Base-by-base conservation (phyloP, 371 early-diverging fungal genomes). In the Mortierella sp. region DNA sequence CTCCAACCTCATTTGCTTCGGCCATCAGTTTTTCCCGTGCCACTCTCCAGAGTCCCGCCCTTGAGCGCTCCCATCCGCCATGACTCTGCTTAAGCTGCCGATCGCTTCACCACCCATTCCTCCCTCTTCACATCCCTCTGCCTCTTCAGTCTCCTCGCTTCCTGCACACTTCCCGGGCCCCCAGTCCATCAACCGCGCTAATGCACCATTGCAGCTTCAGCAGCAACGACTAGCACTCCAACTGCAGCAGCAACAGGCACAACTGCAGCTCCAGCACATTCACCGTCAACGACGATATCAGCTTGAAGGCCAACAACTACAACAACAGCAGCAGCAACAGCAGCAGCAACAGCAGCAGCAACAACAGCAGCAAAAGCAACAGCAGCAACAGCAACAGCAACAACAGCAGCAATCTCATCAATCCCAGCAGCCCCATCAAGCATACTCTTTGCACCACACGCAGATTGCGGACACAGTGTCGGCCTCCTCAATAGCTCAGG, bases 211-310 rank as follows among this genome's bases (percentile, higher is more conserved):
- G 37, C 26, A 65, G n/a, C 44, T 70, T 19, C 58, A 57, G 60
- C 75, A 70, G 15, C 75, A 66, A 29, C 21, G 68, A n/a, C 48
- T 65, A 18, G 53, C 66, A 26, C 75, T 75, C 26, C 62, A 69
- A 21, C 65, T 57, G 7, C 75, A 75, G 0, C 66, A 69, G 25
- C 70, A 56, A 28, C 70, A 55, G 26, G 70, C 70, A 4, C 70
- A 64, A n/a, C 52, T 62, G 1, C 66, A 66, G 47, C 52, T 75
- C 2, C 66, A 70, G 23, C 62, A 63, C 29, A 47, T 75, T 4
- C 75, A 62, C 44, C 61, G 52, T 9, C 75, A 70, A 66, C 65
- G 57, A 28, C 62, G 56, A 51, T 30, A 44, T 11, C 70, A 68
- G 30, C 46, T 66, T 23, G 75, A 70, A 14, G 63, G 66, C 3